phyloP scores from a whole-genome alignment of 768 basidiomycete species.

The Pleurotus platypus region DNA sequence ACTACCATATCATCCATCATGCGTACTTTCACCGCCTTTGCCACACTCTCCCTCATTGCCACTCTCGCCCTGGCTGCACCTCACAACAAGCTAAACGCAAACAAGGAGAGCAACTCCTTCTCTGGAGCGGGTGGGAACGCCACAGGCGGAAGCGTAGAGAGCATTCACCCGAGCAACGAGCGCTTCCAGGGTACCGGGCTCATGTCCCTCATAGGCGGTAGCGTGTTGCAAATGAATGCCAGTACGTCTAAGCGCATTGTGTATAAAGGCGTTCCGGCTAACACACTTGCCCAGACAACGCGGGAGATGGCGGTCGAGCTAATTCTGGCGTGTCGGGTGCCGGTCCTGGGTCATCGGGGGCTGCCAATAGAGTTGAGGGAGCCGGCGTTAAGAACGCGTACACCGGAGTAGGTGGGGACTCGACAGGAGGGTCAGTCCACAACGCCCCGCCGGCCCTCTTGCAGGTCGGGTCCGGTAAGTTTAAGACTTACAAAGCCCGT shows the following conservation, averaged over 20 bases:
- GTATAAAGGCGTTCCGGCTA: not conserved
- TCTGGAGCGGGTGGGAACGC: conserved; percentile 26
- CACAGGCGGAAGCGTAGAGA: conserved; percentile 31
- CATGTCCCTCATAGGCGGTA: too few species aligned
- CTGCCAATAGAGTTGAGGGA: not conserved
- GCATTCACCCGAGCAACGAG: not conserved
- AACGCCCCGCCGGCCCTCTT: not conserved
- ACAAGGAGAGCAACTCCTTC: conserved; percentile 23
- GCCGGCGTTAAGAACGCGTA: not conserved
- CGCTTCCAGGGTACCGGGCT: conserved; percentile 10
- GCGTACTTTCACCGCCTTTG: conserved; percentile 20
- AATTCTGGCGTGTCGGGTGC: not conserved
- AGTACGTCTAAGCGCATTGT: conserved; percentile 18
- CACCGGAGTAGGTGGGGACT: not conserved
- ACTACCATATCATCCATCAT: conserved; percentile 9
- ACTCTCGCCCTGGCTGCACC: conserved; percentile 20
- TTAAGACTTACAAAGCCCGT: not conserved
- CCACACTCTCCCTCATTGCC: conserved; percentile 19
- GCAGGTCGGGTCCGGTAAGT: not conserved
- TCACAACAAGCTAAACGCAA: conserved; percentile 7
- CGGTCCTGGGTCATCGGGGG: not conserved
- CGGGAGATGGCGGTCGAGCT: not conserved
- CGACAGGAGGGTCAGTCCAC: not conserved
- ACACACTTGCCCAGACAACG: not conserved
- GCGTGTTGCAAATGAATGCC: conserved; percentile 26